phyloP scores from a whole-genome alignment of 2,329 filamentous ascomycete species.

The Arachnopeziza araneosa region DNA sequence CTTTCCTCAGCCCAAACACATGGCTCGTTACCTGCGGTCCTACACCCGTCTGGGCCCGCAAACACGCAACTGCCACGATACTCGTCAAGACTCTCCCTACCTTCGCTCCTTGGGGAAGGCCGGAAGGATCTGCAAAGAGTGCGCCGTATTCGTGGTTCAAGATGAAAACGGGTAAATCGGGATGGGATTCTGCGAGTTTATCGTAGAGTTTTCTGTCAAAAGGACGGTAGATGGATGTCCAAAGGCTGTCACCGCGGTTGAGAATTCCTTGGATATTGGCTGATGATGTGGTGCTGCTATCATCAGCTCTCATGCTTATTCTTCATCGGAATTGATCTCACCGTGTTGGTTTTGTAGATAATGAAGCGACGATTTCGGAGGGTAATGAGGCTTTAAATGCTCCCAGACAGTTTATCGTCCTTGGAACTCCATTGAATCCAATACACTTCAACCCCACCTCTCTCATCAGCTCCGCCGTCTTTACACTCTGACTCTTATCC shows the following conservation, averaged over 20 bases:
- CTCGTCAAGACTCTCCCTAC: constrained; percentile 68
- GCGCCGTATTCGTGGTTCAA: constrained; percentile 68
- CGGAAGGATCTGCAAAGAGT: constrained; percentile 62
- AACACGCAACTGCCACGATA: constrained; percentile 66
- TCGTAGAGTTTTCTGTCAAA: constrained; percentile 65
- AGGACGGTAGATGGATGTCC: constrained; percentile 72
- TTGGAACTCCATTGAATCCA: constrained; percentile 72
- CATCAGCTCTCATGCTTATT: neutral
- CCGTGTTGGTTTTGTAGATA: constrained; percentile 52
- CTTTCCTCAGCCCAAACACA: constrained; percentile 75
- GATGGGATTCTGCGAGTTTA: constrained; percentile 70
- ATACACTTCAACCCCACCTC: constrained; percentile 74
- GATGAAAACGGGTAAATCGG: constrained; percentile 77
- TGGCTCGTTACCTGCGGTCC: constrained; percentile 78
- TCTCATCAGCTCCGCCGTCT: constrained; percentile 62
- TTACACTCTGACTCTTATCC: constrained; percentile 21
- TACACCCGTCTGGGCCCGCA: constrained; percentile 75
- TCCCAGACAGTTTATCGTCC: constrained; percentile 76
- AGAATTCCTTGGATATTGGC: constrained; percentile 50
- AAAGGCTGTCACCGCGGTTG: constrained; percentile 57
- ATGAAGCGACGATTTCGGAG: constrained; percentile 42
- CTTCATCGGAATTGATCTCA: neutral
- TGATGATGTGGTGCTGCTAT: constrained; percentile 13
- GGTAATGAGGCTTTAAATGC: constrained; percentile 63
- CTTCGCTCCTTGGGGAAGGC: constrained; percentile 37